Percentiles rank a stretch among this genome's conserved stretches.
Evolutionary conservation across 768 basidiomycete genomes (phyloP).

Genomic region (Lactarius indigo): DNA sequence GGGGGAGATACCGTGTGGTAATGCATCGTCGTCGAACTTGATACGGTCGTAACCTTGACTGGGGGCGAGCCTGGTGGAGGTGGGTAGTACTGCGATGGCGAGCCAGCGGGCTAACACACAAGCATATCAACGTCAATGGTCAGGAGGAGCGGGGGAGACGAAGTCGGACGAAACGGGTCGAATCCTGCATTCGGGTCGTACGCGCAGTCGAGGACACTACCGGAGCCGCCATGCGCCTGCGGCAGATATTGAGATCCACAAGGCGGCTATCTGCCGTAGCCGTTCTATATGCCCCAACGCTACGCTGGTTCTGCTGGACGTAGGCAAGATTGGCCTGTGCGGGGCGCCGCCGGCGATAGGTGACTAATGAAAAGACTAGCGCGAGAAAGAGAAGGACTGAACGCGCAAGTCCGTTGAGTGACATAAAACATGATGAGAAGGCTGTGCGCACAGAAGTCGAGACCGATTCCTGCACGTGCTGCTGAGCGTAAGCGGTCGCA

Average conservation of each 20-base stretch:
- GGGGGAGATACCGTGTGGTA: background rate
- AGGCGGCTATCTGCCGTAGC: background rate
- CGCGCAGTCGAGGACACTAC: background rate
- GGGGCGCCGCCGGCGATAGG: slow-evolving; percentile 1
- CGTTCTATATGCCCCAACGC: background rate
- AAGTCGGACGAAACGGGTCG: background rate
- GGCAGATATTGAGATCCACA: slow-evolving; percentile 13
- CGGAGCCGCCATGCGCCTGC: background rate
- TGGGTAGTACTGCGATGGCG: slow-evolving; percentile 9
- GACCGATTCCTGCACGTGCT: slow-evolving; percentile 2
- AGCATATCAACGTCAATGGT: background rate
- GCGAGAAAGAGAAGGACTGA: slow-evolving; percentile 2
- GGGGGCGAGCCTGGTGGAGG: slow-evolving; percentile 10
- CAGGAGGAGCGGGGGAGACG: background rate
- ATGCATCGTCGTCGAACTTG: background rate
- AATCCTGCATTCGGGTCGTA: slow-evolving; percentile 11
- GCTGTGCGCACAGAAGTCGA: slow-evolving; percentile 5
- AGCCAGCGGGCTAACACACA: background rate
- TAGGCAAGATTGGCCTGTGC: slow-evolving; percentile 4
- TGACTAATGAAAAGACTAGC: background rate
- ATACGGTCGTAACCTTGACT: background rate
- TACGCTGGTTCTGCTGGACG: background rate
- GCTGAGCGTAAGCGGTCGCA: background rate
- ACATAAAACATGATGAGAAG: background rate
- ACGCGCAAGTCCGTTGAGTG: background rate